phyloP scores from a whole-genome alignment of 768 basidiomycete species.

The Xerocomellus amylosporus region DNA sequence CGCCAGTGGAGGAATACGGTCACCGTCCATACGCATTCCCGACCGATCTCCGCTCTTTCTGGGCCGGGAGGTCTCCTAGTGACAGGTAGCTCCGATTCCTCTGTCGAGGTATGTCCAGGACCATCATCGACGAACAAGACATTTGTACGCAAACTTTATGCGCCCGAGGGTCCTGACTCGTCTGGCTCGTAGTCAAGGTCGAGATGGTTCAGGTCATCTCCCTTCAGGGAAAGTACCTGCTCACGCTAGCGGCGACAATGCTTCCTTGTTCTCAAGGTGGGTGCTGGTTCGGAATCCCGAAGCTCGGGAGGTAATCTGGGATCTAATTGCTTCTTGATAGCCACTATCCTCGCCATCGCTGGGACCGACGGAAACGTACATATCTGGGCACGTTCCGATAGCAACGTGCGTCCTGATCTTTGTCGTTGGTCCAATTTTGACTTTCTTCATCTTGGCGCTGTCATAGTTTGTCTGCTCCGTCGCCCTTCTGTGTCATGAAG shows the following conservation, averaged over 20 bases:
- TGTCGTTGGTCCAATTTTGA: not conserved
- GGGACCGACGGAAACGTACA: slow-evolving; percentile 80
- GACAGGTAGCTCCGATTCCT: slow-evolving; percentile 82
- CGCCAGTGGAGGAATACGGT: slow-evolving; percentile 55
- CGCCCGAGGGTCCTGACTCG: slow-evolving; percentile 5
- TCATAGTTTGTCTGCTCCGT: slow-evolving; percentile 59
- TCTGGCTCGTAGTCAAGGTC: slow-evolving; percentile 32
- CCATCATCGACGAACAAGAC: slow-evolving; percentile 31
- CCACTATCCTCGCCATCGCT: slow-evolving; percentile 71
- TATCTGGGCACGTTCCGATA: slow-evolving; percentile 69
- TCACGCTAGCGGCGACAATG: slow-evolving; percentile 59
- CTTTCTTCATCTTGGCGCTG: not conserved
- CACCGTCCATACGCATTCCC: slow-evolving; percentile 57
- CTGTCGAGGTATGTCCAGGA: slow-evolving; percentile 80
- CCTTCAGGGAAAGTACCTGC: slow-evolving; percentile 68
- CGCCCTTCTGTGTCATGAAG: slow-evolving; percentile 81
- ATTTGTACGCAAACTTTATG: slow-evolving; percentile 23
- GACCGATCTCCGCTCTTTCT: slow-evolving; percentile 68
- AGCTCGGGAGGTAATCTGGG: not conserved
- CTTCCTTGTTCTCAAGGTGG: slow-evolving; percentile 72
- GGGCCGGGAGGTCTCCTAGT: slow-evolving; percentile 49
- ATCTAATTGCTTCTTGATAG: slow-evolving; percentile 30
- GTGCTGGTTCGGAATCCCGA: slow-evolving; percentile 13
- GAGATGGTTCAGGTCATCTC: slow-evolving; percentile 56
- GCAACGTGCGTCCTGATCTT: slow-evolving; percentile 39